Base-by-base conservation (phyloP, 2,329 filamentous ascomycete genomes). In the Hymenoscyphus linearis region DNA sequence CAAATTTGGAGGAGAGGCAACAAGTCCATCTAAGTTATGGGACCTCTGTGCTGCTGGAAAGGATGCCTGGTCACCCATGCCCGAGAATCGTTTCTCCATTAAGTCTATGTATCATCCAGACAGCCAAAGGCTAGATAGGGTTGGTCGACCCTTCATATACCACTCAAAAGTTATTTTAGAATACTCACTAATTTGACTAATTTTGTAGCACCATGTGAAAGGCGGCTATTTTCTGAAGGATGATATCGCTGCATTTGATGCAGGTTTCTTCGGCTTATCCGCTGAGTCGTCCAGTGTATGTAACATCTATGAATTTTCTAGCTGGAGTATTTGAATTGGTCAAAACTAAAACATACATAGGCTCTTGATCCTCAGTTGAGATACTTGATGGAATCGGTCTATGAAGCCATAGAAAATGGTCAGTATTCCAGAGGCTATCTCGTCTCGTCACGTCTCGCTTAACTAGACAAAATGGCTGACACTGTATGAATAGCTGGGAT, bases 301-400 rank as follows among this genome's bases (percentile, higher is more conserved):
- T n/a, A n/a, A n/a, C n/a, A n/a, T n/a, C n/a, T n/a, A n/a, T n/a
- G n/a, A n/a, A n/a, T n/a, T n/a, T n/a, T 40, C 55, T 61, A 26
- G 57, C 66, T 54, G 70, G 69, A 59, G 62, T 66, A 25, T 78
- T 63, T 26, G 37, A 16, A 16, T 37, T 3, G 13, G n/a, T 10
- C 10, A 16, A 13, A 13, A 13, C 36, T 16, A 4, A 37, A 16
- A 13, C 36, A 16, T n/a, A 37, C 13, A 37, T 37, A 13, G 13
- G 7, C 14, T 16, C 14, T 37, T n/a, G 36, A 65, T 61, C 57
- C 57, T 14, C 57, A 59, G 25, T 22, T 27, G 2, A 13, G 57
- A 40, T 53, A 54, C 26, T 22, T 36, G 31, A n/a, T 59, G 3
- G 56, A 61, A 26, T 52, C 36, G n/a, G 14, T 61, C 14, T 58